phyloP scores from a whole-genome alignment of 192 early-diverging fungal genomes.

The Geosiphon pyriformis region DNA sequence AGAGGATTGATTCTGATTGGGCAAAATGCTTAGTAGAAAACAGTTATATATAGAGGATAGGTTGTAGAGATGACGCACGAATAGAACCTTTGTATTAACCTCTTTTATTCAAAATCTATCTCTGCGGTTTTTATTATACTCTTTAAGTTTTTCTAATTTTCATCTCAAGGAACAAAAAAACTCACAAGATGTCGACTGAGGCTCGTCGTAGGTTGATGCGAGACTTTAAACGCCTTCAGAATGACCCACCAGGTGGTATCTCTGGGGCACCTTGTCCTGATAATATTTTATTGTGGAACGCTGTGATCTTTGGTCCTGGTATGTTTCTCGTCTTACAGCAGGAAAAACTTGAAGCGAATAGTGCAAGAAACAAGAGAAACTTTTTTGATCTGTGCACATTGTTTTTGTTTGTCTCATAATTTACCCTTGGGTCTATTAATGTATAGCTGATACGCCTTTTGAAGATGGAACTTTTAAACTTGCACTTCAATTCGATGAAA shows the following conservation, averaged over 20 bases:
- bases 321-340: conserved; percentile 17
- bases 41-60: too few relatives aligned
- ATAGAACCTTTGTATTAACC: too few relatives aligned
- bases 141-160: too few relatives aligned
- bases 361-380: neutral
- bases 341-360: too few relatives aligned
- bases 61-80: too few relatives aligned
- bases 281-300: conserved; percentile 98
- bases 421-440: too few relatives aligned
- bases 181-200: conserved; percentile 85
- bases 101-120: too few relatives aligned
- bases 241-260: conserved; percentile 85
- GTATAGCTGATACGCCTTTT: conserved; percentile 70
- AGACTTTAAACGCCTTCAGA: conserved; percentile 94
- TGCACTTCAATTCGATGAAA: conserved; percentile 90
- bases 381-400: neutral
- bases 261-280: conserved; percentile 90
- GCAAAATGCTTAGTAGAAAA: too few relatives aligned
- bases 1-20: too few relatives aligned
- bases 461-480: conserved; percentile 98
- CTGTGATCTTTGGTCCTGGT: conserved; percentile 96
- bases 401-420: too few relatives aligned
- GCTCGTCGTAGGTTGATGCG: conserved; percentile 93
- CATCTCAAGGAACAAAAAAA: too few relatives aligned
- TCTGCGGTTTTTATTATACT: too few relatives aligned